A percentile compares a stretch with the other conserved stretches of the same genome.
These are phyloP conservation scores for Perkinsus olseni DNA, from an alignment of 169 alveolate species.

Conservation along the genomic window DNA sequence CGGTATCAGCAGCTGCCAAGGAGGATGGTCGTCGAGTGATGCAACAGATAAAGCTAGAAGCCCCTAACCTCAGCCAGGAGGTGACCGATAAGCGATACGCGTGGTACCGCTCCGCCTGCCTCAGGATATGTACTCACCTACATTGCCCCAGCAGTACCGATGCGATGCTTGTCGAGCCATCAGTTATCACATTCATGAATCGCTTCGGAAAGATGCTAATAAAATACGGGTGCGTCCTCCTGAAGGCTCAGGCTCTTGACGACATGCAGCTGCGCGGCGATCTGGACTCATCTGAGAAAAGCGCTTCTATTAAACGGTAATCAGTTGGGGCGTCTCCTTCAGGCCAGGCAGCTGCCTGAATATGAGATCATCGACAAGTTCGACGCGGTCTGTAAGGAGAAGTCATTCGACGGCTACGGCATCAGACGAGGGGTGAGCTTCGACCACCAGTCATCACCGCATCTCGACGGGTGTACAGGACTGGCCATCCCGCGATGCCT, in stretches of 20 bases:
- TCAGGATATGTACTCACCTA: neutral
- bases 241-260: neutral
- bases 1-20: neutral
- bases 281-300: neutral
- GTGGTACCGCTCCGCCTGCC: neutral
- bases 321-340: neutral
- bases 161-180: neutral
- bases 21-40: no score
- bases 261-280: neutral
- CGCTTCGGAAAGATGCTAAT: neutral
- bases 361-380: neutral
- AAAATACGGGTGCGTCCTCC: neutral
- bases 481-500: neutral
- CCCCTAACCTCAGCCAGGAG: neutral
- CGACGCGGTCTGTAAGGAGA: neutral
- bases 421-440: neutral
- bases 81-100: neutral
- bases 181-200: neutral
- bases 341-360: neutral
- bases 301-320: neutral
- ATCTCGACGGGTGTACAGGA: neutral
- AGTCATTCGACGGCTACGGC: neutral
- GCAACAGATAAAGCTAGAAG: neutral
- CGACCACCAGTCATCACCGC: neutral
- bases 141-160: neutral